These are phyloP conservation scores for Panaeolus cyanescens DNA, from an alignment of 768 basidiomycete genomes.

Conservation along the genomic window DNA sequence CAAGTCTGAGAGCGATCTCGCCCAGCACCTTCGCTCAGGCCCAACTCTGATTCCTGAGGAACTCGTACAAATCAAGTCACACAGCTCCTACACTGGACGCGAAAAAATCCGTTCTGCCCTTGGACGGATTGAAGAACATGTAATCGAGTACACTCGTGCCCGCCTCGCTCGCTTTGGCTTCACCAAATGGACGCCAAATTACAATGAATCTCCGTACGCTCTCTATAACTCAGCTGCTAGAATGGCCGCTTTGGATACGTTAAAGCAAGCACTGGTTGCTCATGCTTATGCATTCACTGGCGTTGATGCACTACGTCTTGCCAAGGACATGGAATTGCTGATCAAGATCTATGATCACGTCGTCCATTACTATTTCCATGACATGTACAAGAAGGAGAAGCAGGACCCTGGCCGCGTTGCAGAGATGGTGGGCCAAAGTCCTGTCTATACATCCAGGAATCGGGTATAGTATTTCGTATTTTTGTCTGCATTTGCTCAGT, in stretches of 20 bases:
- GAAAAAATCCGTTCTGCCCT: too few relatives aligned
- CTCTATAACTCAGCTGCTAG: constrained; percentile 4
- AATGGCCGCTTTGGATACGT: constrained; percentile 4
- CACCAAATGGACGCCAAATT: constrained; percentile 2
- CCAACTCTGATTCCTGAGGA: neutral
- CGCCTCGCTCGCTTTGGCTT: constrained; percentile 6
- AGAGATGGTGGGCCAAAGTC: neutral
- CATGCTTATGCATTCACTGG: constrained; percentile 3
- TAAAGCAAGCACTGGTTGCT: constrained; percentile 8
- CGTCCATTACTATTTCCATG: constrained; percentile 11
- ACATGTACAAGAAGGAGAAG: constrained; percentile 7
- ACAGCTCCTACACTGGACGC: too few relatives aligned
- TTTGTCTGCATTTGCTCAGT: neutral
- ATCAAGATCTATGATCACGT: constrained; percentile 16
- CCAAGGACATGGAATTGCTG: constrained; percentile 6
- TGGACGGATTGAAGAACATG: constrained; percentile 5
- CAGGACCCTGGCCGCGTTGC: constrained; percentile 9
- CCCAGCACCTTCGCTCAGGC: too few relatives aligned
- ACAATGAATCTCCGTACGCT: constrained; percentile 2
- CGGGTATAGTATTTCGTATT: constrained; percentile 9
- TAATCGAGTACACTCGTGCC: constrained; percentile 2
- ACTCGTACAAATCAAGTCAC: too few relatives aligned
- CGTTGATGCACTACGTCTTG: neutral
- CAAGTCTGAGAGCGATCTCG: too few relatives aligned
- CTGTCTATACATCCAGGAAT: constrained; percentile 8